These are phyloP conservation scores for Peronospora farinosa DNA, from an alignment of 352 stramenopile species.

Conservation along the genomic window DNA sequence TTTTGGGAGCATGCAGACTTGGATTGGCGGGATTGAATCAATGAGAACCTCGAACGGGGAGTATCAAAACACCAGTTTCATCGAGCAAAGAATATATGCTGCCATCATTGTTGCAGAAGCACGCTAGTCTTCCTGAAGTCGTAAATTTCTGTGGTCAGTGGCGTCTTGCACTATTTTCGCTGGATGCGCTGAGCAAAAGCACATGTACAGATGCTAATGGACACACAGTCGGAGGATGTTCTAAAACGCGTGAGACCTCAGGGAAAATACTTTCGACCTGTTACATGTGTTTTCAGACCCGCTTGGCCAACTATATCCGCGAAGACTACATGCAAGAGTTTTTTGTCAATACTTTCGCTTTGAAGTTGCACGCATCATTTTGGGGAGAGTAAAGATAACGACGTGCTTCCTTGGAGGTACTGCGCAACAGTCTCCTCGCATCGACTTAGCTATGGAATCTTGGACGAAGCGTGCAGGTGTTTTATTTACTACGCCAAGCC, in stretches of 20 bases:
- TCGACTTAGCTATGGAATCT: slow-evolving; percentile 37
- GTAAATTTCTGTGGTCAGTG: slow-evolving; percentile 42
- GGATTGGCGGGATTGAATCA: slow-evolving; percentile 45
- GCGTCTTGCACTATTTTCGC: slow-evolving; percentile 57
- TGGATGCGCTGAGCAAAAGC: slow-evolving; percentile 72
- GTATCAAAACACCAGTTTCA: slow-evolving; percentile 45
- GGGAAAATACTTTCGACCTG: slow-evolving; percentile 43
- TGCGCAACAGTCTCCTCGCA: slow-evolving; percentile 28
- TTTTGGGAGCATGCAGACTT: slow-evolving; percentile 51
- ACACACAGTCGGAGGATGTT: slow-evolving; percentile 33
- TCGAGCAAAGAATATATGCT: slow-evolving; percentile 55
- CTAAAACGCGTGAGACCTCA: slow-evolving; percentile 29
- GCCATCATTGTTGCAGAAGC: slow-evolving; percentile 54
- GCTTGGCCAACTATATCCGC: slow-evolving; percentile 41
- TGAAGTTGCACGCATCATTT: slow-evolving; percentile 48
- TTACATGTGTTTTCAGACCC: slow-evolving; percentile 50
- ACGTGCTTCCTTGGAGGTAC: slow-evolving; percentile 44
- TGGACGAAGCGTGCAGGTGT: slow-evolving; percentile 45
- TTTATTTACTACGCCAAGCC: slow-evolving; percentile 47
- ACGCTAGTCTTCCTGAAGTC: slow-evolving; percentile 26
- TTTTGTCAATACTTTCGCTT: slow-evolving; percentile 28
- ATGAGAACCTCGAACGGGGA: slow-evolving; percentile 34
- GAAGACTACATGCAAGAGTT: slow-evolving; percentile 42
- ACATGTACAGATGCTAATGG: slow-evolving; percentile 42
- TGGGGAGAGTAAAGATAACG: slow-evolving; percentile 35